These are phyloP conservation scores for Bolboschoenus planiculmis DNA, from an alignment of 176 grass and related monocot species.

Conservation along the genomic window DNA sequence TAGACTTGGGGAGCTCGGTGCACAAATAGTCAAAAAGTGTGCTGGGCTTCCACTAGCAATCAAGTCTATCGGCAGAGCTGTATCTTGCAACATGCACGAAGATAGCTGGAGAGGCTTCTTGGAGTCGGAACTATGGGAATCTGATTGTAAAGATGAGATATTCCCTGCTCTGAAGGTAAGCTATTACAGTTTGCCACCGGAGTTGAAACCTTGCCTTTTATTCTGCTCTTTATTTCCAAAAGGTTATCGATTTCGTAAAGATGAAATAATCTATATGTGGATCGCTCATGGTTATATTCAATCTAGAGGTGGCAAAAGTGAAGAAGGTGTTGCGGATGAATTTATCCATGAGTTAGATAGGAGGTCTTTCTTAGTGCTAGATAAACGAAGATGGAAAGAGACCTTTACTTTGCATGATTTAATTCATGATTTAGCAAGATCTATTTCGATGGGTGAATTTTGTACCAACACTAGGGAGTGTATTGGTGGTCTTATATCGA, in stretches of 20 bases:
- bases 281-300: slow-evolving; percentile 38
- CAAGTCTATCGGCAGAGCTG: slow-evolving; percentile 25
- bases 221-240: slow-evolving; percentile 32
- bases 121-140: slow-evolving; percentile 42
- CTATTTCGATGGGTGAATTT: neutral
- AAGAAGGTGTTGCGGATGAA: slow-evolving; percentile 14
- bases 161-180: slow-evolving; percentile 38
- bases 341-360: slow-evolving; percentile 29
- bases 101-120: slow-evolving; percentile 30
- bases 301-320: neutral
- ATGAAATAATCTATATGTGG: slow-evolving; percentile 35
- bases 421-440: slow-evolving; percentile 37
- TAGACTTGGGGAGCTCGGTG: slow-evolving; percentile 3
- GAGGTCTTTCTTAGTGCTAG: slow-evolving; percentile 27
- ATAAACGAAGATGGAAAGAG: neutral
- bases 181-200: slow-evolving; percentile 22
- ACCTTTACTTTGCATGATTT: slow-evolving; percentile 34
- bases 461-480: neutral
- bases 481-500: neutral
- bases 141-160: neutral
- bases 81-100: slow-evolving; percentile 10
- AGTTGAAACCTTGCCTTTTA: slow-evolving; percentile 38
- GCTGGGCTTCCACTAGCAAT: slow-evolving; percentile 34
- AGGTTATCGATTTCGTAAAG: slow-evolving; percentile 23
- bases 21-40: slow-evolving; percentile 32